Evolutionary conservation across 2,329 filamentous ascomycete genomes (phyloP).

Genomic region (Pseudogymnoascus sp.): DNA sequence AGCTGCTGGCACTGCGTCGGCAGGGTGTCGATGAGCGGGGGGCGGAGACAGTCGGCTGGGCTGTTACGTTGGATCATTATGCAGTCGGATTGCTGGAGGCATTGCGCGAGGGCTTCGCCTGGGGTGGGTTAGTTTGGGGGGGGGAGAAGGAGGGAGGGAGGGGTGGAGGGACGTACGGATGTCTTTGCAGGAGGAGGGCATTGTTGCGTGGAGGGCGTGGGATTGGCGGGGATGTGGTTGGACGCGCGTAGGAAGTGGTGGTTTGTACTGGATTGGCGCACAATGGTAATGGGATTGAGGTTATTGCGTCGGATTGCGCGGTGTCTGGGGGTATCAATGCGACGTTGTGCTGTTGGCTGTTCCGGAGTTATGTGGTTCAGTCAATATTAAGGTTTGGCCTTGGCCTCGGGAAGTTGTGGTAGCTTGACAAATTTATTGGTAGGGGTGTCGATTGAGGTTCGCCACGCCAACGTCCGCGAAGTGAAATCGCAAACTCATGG

Average conservation of each 20-base stretch:
- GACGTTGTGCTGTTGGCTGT: not conserved
- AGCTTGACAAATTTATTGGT: not conserved
- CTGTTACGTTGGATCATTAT: slow-evolving; percentile 85
- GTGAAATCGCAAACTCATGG: not conserved
- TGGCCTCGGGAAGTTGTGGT: not conserved
- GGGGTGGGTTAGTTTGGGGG: slow-evolving; percentile 13
- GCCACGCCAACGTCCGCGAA: not conserved
- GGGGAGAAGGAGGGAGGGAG: slow-evolving; percentile 10
- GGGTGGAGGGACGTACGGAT: slow-evolving; percentile 53
- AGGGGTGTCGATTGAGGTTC: not conserved
- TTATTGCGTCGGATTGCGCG: not conserved
- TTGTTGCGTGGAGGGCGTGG: slow-evolving; percentile 34
- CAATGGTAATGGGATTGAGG: not conserved
- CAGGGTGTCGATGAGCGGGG: slow-evolving; percentile 71
- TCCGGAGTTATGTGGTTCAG: slow-evolving; percentile 1
- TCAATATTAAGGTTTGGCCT: slow-evolving; percentile 3
- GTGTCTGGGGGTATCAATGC: not conserved
- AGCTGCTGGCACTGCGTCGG: slow-evolving; percentile 87
- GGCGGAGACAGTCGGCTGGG: slow-evolving; percentile 79
- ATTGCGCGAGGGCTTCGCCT: slow-evolving; percentile 89
- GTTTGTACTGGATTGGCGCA: not conserved
- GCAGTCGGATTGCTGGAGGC: slow-evolving; percentile 93
- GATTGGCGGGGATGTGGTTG: not conserved
- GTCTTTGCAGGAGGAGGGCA: slow-evolving; percentile 96
- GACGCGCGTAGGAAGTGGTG: not conserved